phyloP scores from a whole-genome alignment of 208 protist genomes.

The Acanthamoeba culbertsoni region DNA sequence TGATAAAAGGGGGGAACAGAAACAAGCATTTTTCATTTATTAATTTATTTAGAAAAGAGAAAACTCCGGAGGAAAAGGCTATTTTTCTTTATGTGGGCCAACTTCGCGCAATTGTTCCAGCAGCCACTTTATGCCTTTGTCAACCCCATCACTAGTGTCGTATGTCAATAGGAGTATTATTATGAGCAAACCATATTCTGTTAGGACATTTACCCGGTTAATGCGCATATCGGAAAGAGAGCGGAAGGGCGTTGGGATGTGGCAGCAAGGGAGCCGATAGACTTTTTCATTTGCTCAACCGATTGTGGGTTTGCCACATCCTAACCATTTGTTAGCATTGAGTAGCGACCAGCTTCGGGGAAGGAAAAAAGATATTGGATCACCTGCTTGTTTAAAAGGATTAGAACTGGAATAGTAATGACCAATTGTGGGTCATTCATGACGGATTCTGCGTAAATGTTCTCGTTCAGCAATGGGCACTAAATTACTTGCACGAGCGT shows the following conservation, averaged over 20 bases:
- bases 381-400: conserved; percentile 68
- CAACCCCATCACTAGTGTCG: neutral
- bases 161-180: neutral
- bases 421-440: neutral
- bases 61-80: no score
- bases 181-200: no score
- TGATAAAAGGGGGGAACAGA: no score
- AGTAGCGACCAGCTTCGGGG: neutral
- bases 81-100: neutral
- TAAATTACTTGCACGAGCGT: neutral
- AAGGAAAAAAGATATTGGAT: neutral
- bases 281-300: no score
- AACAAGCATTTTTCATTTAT: no score
- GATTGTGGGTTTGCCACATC: no score
- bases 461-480: no score
- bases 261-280: no score
- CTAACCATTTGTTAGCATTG: no score
- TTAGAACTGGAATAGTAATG: neutral
- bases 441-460: neutral
- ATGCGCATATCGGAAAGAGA: neutral
- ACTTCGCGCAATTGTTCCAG: neutral
- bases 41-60: no score
- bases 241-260: neutral
- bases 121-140: neutral
- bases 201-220: neutral